Percentiles rank a stretch among this genome's conserved stretches.
These are phyloP conservation scores for Blastobotrys terrestris DNA, from an alignment of 805 yeast genomes.

Conservation along the genomic window DNA sequence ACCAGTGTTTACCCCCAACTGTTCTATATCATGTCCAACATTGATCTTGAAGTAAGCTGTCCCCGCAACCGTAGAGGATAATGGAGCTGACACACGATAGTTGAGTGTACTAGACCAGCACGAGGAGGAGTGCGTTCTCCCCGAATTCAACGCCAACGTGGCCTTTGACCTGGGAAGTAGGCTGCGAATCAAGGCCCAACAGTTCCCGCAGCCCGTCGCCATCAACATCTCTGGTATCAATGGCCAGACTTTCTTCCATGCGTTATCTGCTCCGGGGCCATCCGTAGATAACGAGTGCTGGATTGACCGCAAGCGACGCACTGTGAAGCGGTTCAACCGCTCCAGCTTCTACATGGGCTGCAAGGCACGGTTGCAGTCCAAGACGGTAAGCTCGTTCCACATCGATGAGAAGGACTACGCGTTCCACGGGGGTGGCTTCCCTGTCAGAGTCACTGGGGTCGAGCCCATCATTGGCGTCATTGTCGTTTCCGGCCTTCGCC, in stretches of 20 bases:
- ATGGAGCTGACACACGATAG: no score
- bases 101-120: slow-evolving; percentile 22
- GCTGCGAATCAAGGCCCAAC: slow-evolving; percentile 71
- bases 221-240: slow-evolving; percentile 22
- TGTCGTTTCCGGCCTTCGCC: slow-evolving; percentile 27
- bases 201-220: slow-evolving; percentile 19
- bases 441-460: slow-evolving; percentile 26
- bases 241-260: slow-evolving; percentile 26
- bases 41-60: not conserved
- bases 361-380: slow-evolving; percentile 19
- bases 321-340: slow-evolving; percentile 25
- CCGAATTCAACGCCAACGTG: slow-evolving; percentile 43
- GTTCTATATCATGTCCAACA: not conserved
- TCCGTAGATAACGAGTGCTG: slow-evolving; percentile 27
- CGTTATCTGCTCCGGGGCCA: slow-evolving; percentile 26
- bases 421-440: slow-evolving; percentile 30
- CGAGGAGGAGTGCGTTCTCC: slow-evolving; percentile 23
- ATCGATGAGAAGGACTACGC: slow-evolving; percentile 22
- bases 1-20: no score
- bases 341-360: slow-evolving; percentile 27
- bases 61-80: no score
- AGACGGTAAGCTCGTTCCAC: slow-evolving; percentile 19
- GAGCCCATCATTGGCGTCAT: slow-evolving; percentile 28
- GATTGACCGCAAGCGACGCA: slow-evolving; percentile 25
- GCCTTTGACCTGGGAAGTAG: slow-evolving; percentile 67